Evolutionary conservation across 345 rosid genomes (phyloP).

Genomic region (Psidium friedrichsthalianum): DNA sequence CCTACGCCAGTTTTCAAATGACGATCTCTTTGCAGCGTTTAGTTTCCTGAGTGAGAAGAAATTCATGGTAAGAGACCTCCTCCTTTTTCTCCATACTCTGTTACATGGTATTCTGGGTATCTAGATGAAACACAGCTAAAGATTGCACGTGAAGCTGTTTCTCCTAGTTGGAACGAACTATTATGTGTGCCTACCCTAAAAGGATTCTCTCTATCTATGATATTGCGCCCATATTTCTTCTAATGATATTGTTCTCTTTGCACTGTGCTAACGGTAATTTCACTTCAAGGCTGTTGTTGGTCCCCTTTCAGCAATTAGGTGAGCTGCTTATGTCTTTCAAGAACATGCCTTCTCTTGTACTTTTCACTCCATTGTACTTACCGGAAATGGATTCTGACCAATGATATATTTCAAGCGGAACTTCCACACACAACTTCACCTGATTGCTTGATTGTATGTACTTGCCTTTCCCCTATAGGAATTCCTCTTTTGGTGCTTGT

Average conservation of each 20-base stretch:
- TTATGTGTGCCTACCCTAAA: not conserved
- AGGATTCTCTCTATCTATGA: not conserved
- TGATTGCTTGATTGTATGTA: not conserved
- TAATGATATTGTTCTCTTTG: not conserved
- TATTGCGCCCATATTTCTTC: not conserved
- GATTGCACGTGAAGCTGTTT: not conserved
- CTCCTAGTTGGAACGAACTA: not conserved
- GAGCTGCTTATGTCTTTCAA: not conserved
- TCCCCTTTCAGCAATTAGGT: not conserved
- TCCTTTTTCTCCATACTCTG: not conserved
- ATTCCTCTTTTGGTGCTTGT: not conserved
- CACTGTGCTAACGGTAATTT: not conserved
- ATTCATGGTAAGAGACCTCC: conserved; percentile 41
- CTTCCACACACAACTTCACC: not conserved
- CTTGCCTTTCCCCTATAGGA: not conserved
- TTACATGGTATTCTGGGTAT: not conserved
- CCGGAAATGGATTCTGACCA: not conserved
- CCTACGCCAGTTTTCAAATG: conserved; percentile 65
- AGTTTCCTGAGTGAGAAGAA: conserved; percentile 81
- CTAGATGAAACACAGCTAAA: not conserved
- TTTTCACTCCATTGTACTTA: not conserved
- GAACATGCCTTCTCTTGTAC: not conserved
- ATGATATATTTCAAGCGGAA: not conserved
- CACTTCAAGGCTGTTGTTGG: not conserved
- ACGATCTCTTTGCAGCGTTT: conserved; percentile 78